Evolutionary conservation across 768 basidiomycete genomes (phyloP).

Genomic region (Omphalotus guepiniiformis): DNA sequence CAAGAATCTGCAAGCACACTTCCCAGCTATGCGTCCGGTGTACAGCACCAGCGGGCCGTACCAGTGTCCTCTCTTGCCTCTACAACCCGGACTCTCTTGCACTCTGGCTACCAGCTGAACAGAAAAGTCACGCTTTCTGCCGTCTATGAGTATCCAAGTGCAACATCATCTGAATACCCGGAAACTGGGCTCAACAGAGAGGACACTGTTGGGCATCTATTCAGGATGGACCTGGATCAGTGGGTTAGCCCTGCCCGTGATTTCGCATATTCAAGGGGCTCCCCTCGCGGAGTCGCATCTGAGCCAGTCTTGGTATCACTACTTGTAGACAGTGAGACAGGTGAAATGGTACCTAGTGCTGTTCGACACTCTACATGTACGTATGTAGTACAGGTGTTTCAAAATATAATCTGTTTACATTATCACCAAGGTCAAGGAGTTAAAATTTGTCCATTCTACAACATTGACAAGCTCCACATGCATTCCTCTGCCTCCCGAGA

Average conservation of each 20-base stretch:
- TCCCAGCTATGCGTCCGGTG: no score
- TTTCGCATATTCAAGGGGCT: neutral
- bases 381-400: neutral
- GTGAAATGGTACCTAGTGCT: neutral
- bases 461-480: neutral
- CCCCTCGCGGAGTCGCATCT: neutral
- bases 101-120: neutral
- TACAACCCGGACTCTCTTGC: neutral
- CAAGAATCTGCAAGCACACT: no score
- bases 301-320: neutral
- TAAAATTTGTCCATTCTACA: slow-evolving; percentile 3
- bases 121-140: neutral
- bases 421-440: slow-evolving; percentile 7
- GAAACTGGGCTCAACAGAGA: neutral
- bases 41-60: no score
- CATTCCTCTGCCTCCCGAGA: neutral
- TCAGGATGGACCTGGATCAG: neutral
- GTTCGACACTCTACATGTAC: slow-evolving; percentile 2
- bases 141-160: neutral
- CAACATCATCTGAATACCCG: neutral
- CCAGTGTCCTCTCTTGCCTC: no score
- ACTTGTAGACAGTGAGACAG: no score
- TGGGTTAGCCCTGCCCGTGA: neutral
- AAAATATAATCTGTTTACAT: neutral
- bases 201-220: neutral